Conservation (phyloP, 805 yeast genomes). For the Yamadazyma ubonensis region DNA sequence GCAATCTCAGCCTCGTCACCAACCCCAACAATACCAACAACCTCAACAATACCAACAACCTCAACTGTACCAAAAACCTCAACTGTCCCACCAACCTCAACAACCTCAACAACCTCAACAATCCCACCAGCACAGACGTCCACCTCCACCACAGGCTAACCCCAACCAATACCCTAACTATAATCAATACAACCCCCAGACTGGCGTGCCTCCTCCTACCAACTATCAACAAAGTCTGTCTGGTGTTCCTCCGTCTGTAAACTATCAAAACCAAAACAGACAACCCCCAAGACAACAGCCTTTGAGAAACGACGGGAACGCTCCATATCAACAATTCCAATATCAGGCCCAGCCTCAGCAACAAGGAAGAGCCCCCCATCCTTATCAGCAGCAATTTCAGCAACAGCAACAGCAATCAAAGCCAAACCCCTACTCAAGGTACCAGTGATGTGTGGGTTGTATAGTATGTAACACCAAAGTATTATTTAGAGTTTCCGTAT, state of each 20-base stretch:
- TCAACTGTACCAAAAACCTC: too few species aligned
- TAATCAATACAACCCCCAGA: too few species aligned
- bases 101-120: slow-evolving; percentile 16
- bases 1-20: slow-evolving; percentile 16
- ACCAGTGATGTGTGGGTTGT: slow-evolving; percentile 6
- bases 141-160: slow-evolving; percentile 11
- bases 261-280: slow-evolving; percentile 8
- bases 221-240: not conserved
- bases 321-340: slow-evolving; percentile 17
- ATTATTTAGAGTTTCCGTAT: too few species aligned
- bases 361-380: slow-evolving; percentile 15
- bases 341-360: slow-evolving; percentile 17
- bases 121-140: slow-evolving; percentile 20
- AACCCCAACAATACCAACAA: too few species aligned
- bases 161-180: slow-evolving; percentile 10
- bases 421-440: slow-evolving; percentile 10
- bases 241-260: too few species aligned
- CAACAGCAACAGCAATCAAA: slow-evolving; percentile 16
- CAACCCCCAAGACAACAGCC: slow-evolving; percentile 14
- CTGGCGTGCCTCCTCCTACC: slow-evolving; percentile 12
- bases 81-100: too few species aligned
- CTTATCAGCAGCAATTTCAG: slow-evolving; percentile 12
- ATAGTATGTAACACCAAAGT: slow-evolving; percentile 12
- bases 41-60: too few species aligned
- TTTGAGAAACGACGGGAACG: slow-evolving; percentile 15